Base-by-base conservation (phyloP, 2,329 filamentous ascomycete genomes). In the Cordyceps javanica region DNA sequence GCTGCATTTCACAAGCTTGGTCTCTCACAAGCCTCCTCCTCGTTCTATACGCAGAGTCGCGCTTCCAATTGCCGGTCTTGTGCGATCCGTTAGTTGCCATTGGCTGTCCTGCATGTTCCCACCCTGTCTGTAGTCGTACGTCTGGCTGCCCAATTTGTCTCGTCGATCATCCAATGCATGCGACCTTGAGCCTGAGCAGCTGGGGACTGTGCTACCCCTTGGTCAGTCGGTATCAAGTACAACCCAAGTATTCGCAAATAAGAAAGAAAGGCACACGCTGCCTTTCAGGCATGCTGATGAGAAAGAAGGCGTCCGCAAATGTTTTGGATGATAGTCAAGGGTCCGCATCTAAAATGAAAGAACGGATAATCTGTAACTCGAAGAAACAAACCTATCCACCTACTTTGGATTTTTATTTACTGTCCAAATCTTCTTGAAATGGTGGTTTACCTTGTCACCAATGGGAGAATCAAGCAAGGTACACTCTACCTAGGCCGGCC, bases 131-230 rank as follows among this genome's bases (percentile, higher is more conserved):
- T 34, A 39, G 32, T 56, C 44, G 42, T 49, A 41, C 34, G 42
- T 48, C 30, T 54, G 28, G 53, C 54, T 32, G 54, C 54, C 54
- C 54, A 42, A 56, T 49, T 21, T 55, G 23, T 55, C 53, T 46
- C 53, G 41, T 34, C 25, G 19, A 28, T n/a, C n/a, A n/a, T n/a
- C n/a, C n/a, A n/a, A n/a, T n/a, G n/a, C 10, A 3, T 34, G 51
- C 28, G 14, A 51, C 23, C 48, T 14, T 39, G 34, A n/a, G n/a
- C n/a, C n/a, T n/a, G n/a, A n/a, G n/a, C n/a, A n/a, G n/a, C n/a
- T n/a, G n/a, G n/a, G n/a, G n/a, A n/a, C n/a, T n/a, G n/a, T n/a
- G n/a, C n/a, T n/a, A n/a, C n/a, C n/a, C n/a, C n/a, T n/a, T n/a
- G n/a, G n/a, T n/a, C n/a, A n/a, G n/a, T n/a, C n/a, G n/a, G n/a